A percentile compares a stretch with the other conserved stretches of the same genome.
These are phyloP conservation scores for Pseudogymnoascus destructans DNA, from an alignment of 2,329 filamentous ascomycete species.

Conservation along the genomic window DNA sequence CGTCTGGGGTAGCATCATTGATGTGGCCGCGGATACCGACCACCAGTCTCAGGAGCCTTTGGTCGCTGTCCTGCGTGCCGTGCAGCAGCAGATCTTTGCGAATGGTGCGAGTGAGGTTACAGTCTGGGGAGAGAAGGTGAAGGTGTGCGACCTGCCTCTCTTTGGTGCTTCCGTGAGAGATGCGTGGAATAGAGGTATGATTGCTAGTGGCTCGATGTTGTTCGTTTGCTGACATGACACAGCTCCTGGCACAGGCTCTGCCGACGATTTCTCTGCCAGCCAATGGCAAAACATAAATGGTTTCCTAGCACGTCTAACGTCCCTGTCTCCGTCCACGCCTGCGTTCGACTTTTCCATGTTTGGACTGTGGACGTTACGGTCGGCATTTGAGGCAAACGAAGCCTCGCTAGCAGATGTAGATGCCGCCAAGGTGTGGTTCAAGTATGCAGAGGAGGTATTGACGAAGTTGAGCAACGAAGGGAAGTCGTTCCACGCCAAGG, in stretches of 20 bases:
- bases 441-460: constrained; percentile 15
- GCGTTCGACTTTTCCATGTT: constrained; percentile 23
- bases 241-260: constrained; percentile 12
- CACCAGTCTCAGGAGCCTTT: constrained; percentile 18
- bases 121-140: constrained; percentile 16
- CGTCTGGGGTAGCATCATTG: constrained; percentile 31
- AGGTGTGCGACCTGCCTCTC: constrained; percentile 23
- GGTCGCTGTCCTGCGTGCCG: constrained; percentile 19
- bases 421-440: constrained; percentile 20
- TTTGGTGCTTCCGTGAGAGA: constrained; percentile 23
- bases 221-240: constrained; percentile 10
- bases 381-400: constrained; percentile 20
- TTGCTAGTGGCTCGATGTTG: background rate
- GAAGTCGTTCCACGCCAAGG: constrained; percentile 13
- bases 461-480: constrained; percentile 13
- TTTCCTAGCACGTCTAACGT: constrained; percentile 23
- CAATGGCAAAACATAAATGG: constrained; percentile 17
- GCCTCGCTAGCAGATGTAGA: constrained; percentile 14
- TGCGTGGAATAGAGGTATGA: constrained; percentile 22
- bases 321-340: constrained; percentile 9
- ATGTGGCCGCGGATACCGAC: constrained; percentile 17
- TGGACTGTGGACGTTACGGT: constrained; percentile 23
- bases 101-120: constrained; percentile 15
- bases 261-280: constrained; percentile 13
- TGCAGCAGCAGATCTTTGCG: constrained; percentile 13